Conservation (phyloP, 2,329 filamentous ascomycete species). For the Sphaceloma murrayae region DNA sequence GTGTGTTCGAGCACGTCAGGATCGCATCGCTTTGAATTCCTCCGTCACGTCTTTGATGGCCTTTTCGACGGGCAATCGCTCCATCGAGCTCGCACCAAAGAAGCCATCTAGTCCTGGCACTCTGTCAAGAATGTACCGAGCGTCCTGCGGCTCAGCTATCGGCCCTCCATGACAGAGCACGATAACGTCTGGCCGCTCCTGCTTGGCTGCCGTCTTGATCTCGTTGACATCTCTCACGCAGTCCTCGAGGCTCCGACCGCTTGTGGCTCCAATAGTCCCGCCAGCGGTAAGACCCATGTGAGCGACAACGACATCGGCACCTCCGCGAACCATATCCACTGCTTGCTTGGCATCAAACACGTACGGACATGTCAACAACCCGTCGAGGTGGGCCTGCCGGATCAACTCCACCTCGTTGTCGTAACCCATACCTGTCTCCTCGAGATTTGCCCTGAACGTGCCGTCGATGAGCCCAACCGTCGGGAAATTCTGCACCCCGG, state of each 20-base stretch:
- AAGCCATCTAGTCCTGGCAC: conserved; percentile 61
- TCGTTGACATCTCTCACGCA: conserved; percentile 52
- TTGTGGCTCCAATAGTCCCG: conserved; percentile 55
- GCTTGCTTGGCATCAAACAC: conserved; percentile 57
- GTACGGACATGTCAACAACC: conserved; percentile 59
- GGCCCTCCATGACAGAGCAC: conserved; percentile 63
- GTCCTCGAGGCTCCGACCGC: conserved; percentile 54
- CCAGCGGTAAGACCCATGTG: conserved; percentile 60
- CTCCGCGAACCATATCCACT: conserved; percentile 52
- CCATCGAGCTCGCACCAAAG: conserved; percentile 62
- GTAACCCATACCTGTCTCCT: conserved; percentile 64
- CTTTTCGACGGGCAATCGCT: conserved; percentile 56
- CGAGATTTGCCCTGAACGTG: conserved; percentile 55
- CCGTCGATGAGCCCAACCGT: conserved; percentile 64
- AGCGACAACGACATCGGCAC: conserved; percentile 58
- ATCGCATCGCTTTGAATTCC: conserved; percentile 43
- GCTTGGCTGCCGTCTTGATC: conserved; percentile 51
- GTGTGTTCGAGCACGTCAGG: too few relatives aligned
- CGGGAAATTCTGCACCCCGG: conserved; percentile 64
- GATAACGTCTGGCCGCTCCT: conserved; percentile 44
- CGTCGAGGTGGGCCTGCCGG: conserved; percentile 47
- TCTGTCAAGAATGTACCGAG: conserved; percentile 50
- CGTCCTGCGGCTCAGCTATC: conserved; percentile 55
- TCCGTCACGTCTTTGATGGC: conserved; percentile 52
- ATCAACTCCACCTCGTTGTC: conserved; percentile 59